These are phyloP conservation scores for Datisca glomerata DNA, from an alignment of 306 rosid genomes.

Conservation along the genomic window DNA sequence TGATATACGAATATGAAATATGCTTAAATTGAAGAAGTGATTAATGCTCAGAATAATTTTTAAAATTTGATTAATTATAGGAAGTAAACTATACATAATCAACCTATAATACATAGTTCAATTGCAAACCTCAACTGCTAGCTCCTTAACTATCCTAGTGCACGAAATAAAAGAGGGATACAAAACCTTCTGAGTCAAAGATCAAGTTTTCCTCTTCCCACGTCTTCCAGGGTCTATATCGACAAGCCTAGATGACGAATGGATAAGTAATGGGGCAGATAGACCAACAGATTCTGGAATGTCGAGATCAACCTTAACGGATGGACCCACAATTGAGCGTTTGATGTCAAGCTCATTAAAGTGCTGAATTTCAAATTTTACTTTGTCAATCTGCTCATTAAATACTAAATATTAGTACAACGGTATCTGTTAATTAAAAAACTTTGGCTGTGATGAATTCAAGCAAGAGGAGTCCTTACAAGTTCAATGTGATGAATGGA, in stretches of 20 bases:
- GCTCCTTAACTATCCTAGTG: no score
- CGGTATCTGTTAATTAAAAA: background rate
- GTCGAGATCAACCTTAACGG: conserved; percentile 56
- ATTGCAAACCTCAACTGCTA: no score
- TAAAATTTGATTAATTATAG: no score
- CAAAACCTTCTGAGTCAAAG: conserved; percentile 8
- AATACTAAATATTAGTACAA: conserved; percentile 5
- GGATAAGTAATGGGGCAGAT: conserved; percentile 37
- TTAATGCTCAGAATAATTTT: no score
- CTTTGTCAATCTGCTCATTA: conserved; percentile 51
- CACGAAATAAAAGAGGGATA: no score
- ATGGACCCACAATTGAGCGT: conserved; percentile 40
- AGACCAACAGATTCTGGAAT: conserved; percentile 92
- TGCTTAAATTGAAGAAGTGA: no score
- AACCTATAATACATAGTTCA: no score
- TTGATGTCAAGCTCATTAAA: conserved; percentile 38
- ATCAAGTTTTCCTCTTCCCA: conserved; percentile 64
- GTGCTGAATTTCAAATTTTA: conserved; percentile 38
- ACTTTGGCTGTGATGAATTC: background rate
- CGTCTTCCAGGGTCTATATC: conserved; percentile 59
- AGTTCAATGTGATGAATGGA: conserved; percentile 80
- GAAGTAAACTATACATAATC: no score
- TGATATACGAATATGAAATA: no score
- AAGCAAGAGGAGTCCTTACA: conserved; percentile 30
- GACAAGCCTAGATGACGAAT: conserved; percentile 51